A percentile compares a stretch with the other conserved stretches of the same genome.
Evolutionary conservation across 208 protist genomes (phyloP).

Genomic region (Trichomonas gallinae): DNA sequence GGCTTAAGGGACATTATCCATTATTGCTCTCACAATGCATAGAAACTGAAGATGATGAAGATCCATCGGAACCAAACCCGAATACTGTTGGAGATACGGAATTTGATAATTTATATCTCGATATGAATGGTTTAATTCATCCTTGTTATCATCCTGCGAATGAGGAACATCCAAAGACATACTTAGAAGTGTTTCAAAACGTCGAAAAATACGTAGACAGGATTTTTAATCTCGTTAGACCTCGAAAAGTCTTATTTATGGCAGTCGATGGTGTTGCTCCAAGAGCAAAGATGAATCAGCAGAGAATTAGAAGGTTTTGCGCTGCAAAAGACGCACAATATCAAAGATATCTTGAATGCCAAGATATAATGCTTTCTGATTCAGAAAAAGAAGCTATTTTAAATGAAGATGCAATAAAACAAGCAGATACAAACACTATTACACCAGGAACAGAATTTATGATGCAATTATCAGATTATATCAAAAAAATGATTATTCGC

Average conservation of each 20-base stretch:
- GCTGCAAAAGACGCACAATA: conserved; percentile 39
- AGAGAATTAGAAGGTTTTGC: conserved; percentile 75
- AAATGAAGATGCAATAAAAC: neutral
- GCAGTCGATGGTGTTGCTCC: conserved; percentile 82
- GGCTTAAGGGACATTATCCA: neutral
- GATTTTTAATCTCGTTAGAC: conserved; percentile 81
- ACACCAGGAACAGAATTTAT: conserved; percentile 45
- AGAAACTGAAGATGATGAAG: neutral
- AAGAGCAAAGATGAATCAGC: conserved; percentile 99
- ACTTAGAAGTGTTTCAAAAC: conserved; percentile 60
- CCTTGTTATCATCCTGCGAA: conserved; percentile 90
- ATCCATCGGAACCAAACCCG: conserved; percentile 26
- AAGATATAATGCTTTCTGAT: neutral
- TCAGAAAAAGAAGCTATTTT: neutral
- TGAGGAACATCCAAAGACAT: conserved; percentile 29
- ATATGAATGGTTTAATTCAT: conserved; percentile 98
- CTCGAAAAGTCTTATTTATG: conserved; percentile 88
- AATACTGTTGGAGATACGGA: conserved; percentile 67
- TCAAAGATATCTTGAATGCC: neutral
- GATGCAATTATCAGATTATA: neutral
- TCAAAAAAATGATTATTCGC: neutral
- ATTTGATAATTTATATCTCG: conserved; percentile 96
- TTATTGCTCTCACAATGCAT: neutral
- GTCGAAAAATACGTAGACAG: conserved; percentile 90
- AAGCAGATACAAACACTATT: conserved; percentile 34